Conservation (phyloP, 106 monocot genomes). For the Vanilla planifolia region DNA sequence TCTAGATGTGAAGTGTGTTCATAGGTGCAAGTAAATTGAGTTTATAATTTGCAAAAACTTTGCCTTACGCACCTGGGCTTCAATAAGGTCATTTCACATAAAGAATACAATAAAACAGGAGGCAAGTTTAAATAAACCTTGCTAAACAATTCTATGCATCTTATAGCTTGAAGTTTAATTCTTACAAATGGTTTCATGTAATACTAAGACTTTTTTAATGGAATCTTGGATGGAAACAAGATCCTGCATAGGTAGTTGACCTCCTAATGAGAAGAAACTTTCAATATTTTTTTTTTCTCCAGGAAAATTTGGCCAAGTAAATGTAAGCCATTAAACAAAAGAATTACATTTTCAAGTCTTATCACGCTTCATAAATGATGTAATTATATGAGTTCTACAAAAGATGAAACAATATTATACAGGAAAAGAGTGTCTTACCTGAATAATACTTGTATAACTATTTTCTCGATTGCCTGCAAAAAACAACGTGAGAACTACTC, state of each 20-base stretch:
- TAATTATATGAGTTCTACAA: neutral
- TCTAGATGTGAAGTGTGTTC: no score
- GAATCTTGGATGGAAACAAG: neutral
- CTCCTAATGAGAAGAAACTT: neutral
- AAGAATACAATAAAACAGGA: no score
- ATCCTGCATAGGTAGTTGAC: neutral
- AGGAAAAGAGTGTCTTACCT: neutral
- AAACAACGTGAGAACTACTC: neutral
- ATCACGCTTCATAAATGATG: neutral
- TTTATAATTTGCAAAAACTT: no score
- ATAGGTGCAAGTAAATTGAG: no score
- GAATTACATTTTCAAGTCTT: neutral
- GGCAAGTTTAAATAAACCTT: neutral
- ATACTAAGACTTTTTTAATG: neutral
- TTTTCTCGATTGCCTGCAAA: slow-evolving; percentile 2
- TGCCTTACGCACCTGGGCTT: no score
- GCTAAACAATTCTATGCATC: neutral
- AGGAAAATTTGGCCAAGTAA: neutral
- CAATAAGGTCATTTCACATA: no score
- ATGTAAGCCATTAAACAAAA: neutral
- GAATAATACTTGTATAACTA: slow-evolving; percentile 1
- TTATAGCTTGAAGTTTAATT: neutral
- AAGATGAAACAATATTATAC: neutral
- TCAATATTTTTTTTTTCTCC: neutral
- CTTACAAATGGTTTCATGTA: neutral